A percentile compares a stretch with the other conserved stretches of the same genome.
Conservation (phyloP, 495 filamentous ascomycete species). For the Neurospora sp. region DNA sequence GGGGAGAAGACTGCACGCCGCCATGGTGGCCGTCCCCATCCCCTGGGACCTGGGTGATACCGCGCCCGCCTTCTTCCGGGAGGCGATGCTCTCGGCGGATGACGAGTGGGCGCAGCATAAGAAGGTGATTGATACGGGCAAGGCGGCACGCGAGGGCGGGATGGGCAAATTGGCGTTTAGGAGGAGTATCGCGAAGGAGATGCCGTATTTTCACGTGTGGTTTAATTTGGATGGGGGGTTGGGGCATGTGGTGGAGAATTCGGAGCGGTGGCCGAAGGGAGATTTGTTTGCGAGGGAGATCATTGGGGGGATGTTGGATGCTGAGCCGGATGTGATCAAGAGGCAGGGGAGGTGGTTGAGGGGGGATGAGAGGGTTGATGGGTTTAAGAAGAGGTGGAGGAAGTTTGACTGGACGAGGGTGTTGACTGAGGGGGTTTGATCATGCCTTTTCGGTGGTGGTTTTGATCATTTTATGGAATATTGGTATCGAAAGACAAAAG, state of each 20-base stretch:
- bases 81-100: slow-evolving; percentile 79
- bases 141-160: slow-evolving; percentile 52
- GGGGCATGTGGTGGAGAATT: slow-evolving; percentile 87
- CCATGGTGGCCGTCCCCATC: slow-evolving; percentile 77
- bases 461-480: background rate
- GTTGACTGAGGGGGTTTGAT: slow-evolving; percentile 34
- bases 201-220: slow-evolving; percentile 99
- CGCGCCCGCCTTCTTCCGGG: slow-evolving; percentile 89
- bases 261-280: slow-evolving; percentile 76
- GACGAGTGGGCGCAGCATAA: slow-evolving; percentile 94
- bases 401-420: slow-evolving; percentile 96
- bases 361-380: slow-evolving; percentile 60
- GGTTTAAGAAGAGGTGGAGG: slow-evolving; percentile 75
- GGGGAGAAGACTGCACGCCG: slow-evolving; percentile 69
- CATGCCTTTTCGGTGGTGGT: background rate
- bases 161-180: slow-evolving; percentile 77
- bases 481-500: background rate
- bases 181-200: slow-evolving; percentile 77
- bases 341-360: slow-evolving; percentile 84
- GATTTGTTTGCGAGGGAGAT: slow-evolving; percentile 91
- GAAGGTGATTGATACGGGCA: slow-evolving; percentile 83
- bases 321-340: slow-evolving; percentile 74
- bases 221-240: slow-evolving; percentile 86
- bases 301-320: slow-evolving; percentile 87
- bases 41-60: slow-evolving; percentile 81